Conservation (phyloP, 1,284 basidiomycete species). For the Cutaneotrichosporon sp. region DNA sequence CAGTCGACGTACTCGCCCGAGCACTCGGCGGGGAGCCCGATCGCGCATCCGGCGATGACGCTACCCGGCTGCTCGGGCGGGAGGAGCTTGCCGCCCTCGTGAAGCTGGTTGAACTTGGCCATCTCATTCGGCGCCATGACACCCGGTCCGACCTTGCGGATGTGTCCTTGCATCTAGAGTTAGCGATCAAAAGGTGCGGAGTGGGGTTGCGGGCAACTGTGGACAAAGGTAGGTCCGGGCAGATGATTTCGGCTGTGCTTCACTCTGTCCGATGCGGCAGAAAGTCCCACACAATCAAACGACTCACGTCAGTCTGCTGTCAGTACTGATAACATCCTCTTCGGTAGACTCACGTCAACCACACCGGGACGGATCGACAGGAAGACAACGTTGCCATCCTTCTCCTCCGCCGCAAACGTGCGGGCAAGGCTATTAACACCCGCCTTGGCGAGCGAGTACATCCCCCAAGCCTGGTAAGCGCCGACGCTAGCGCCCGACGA, state of each 20-base stretch:
- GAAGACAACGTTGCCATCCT: slow-evolving; percentile 46
- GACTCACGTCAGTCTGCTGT: slow-evolving; percentile 26
- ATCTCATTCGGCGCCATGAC: slow-evolving; percentile 52
- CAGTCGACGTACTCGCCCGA: slow-evolving; percentile 58
- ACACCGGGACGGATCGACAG: slow-evolving; percentile 58
- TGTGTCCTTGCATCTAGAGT: slow-evolving; percentile 50
- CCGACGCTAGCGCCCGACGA: slow-evolving; percentile 56
- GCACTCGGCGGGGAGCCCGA: slow-evolving; percentile 44
- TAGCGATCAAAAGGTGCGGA: background rate
- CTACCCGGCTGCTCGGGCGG: slow-evolving; percentile 54
- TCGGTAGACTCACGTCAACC: slow-evolving; percentile 51
- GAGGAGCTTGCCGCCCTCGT: slow-evolving; percentile 55
- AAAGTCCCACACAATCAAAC: background rate
- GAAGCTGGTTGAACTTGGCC: slow-evolving; percentile 53
- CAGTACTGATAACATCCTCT: background rate
- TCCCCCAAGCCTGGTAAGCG: slow-evolving; percentile 56
- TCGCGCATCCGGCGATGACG: slow-evolving; percentile 56
- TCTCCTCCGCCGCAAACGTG: slow-evolving; percentile 58
- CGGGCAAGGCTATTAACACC: slow-evolving; percentile 57
- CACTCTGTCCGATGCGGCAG: background rate
- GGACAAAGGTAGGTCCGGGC: background rate
- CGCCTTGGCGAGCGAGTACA: slow-evolving; percentile 56
- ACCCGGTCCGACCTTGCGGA: slow-evolving; percentile 43
- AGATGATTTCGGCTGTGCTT: background rate
- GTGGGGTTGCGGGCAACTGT: background rate